phyloP scores from a whole-genome alignment of 129 eudicot genomes.

The Flaveria ramosissima region DNA sequence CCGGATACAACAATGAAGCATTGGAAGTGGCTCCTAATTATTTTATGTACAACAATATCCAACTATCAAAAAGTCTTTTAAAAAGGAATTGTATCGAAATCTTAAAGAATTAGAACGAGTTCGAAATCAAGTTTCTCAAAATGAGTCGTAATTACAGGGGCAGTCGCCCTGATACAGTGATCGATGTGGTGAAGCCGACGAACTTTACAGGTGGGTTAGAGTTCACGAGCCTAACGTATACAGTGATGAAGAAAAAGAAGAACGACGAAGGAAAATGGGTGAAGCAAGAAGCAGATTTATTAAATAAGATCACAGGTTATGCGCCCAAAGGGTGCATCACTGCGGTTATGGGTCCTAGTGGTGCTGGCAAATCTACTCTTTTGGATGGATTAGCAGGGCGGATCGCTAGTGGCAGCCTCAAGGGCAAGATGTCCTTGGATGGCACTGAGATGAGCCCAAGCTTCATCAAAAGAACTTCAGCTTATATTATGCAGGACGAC shows the following conservation, averaged over 20 bases:
- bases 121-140: not conserved
- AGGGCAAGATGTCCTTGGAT: slow-evolving; percentile 65
- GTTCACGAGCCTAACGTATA: slow-evolving; percentile 60
- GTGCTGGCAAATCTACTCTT: slow-evolving; percentile 86
- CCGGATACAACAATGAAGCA: slow-evolving; percentile 33
- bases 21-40: slow-evolving; percentile 48
- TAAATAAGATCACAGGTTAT: slow-evolving; percentile 61
- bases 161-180: slow-evolving; percentile 44
- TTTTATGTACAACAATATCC: slow-evolving; percentile 26
- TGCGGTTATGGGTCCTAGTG: slow-evolving; percentile 96
- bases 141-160: slow-evolving; percentile 45
- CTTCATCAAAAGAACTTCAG: slow-evolving; percentile 69
- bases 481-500: slow-evolving; percentile 83
- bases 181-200: slow-evolving; percentile 51
- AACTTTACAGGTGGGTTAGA: slow-evolving; percentile 69
- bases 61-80: slow-evolving; percentile 27
- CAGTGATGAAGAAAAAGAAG: slow-evolving; percentile 56
- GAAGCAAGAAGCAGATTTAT: slow-evolving; percentile 56
- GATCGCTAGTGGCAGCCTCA: slow-evolving; percentile 77
- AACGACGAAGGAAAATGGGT: slow-evolving; percentile 55
- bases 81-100: not conserved
- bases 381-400: slow-evolving; percentile 82
- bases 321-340: slow-evolving; percentile 83
- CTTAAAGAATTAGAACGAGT: not conserved
- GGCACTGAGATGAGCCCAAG: slow-evolving; percentile 69